Conservation (phyloP, 2,329 filamentous ascomycete species). For the Biscogniauxia mediterranea region DNA sequence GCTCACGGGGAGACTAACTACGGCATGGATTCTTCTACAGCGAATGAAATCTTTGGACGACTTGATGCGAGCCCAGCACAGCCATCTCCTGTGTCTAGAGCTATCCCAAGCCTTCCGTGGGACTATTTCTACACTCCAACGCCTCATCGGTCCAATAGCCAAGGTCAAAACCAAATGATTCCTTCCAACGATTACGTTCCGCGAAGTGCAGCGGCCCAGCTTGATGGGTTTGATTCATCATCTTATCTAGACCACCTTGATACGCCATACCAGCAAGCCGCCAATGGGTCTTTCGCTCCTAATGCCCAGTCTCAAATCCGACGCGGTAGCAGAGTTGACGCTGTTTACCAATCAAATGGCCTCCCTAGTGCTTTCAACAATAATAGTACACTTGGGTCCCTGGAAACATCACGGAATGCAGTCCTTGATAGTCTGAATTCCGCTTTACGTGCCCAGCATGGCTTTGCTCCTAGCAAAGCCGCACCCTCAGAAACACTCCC, state of each 20-base stretch:
- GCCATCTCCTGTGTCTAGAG: conserved; percentile 34
- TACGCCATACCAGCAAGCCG: conserved; percentile 9
- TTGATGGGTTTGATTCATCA: conserved; percentile 22
- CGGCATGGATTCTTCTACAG: conserved; percentile 52
- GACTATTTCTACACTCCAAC: conserved; percentile 42
- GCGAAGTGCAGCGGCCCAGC: conserved; percentile 22
- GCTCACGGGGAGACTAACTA: conserved; percentile 47
- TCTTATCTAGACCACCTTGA: conserved; percentile 22
- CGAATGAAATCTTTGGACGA: conserved; percentile 49
- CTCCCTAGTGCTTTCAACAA: conserved; percentile 10
- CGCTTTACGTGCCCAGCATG: conserved; percentile 28
- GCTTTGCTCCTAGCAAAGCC: conserved; percentile 10
- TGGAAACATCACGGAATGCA: conserved; percentile 24
- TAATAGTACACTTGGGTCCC: conserved; percentile 10
- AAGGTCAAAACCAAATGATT: conserved; percentile 20
- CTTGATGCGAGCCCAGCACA: conserved; percentile 34
- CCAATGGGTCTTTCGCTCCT: conserved; percentile 7
- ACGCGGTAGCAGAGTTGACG: conserved; percentile 1
- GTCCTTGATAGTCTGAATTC: conserved; percentile 28
- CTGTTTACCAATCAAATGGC: not conserved
- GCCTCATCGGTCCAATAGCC: conserved; percentile 23
- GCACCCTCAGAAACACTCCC: conserved; percentile 11
- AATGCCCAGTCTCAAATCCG: conserved; percentile 3
- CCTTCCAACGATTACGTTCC: conserved; percentile 23
- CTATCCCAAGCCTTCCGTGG: conserved; percentile 50